Percentiles rank a stretch among this genome's conserved stretches.
These are phyloP conservation scores for Salix koriyanagi DNA, from an alignment of 345 rosid species.

Conservation along the genomic window DNA sequence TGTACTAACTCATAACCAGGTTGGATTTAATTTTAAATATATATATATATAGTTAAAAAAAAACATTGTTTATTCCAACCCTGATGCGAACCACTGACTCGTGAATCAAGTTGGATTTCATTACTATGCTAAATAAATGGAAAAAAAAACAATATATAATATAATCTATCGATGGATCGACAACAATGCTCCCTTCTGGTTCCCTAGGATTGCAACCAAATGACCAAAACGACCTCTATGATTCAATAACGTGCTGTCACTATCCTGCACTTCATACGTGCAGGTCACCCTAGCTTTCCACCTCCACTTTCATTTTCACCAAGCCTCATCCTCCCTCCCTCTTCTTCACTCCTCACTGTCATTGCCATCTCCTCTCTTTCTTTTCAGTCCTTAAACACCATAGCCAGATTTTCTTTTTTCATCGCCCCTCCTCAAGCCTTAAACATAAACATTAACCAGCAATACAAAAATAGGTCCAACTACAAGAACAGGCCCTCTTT, in stretches of 20 bases:
- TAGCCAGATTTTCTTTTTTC: no score
- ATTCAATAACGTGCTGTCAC: slow-evolving; percentile 21
- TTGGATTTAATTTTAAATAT: no score
- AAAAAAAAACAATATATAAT: no score
- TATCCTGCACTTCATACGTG: slow-evolving; percentile 19
- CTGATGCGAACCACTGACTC: no score
- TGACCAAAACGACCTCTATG: slow-evolving; percentile 10
- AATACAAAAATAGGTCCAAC: not conserved
- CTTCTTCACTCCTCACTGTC: not conserved
- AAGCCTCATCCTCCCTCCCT: slow-evolving; percentile 1
- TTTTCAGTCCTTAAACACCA: no score
- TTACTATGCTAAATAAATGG: no score
- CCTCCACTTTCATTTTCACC: slow-evolving; percentile 20
- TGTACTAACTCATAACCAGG: no score
- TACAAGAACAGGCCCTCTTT: not conserved
- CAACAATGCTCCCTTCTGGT: not conserved
- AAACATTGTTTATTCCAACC: no score
- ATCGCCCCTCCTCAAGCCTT: no score
- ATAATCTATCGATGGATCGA: not conserved
- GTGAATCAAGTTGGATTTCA: no score
- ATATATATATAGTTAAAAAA: no score
- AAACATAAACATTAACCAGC: no score
- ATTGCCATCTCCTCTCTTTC: not conserved
- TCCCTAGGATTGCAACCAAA: not conserved
- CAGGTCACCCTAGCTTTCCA: slow-evolving; percentile 6